phyloP scores from a whole-genome alignment of 106 monocot species.

The Amphibolis antarctica region DNA sequence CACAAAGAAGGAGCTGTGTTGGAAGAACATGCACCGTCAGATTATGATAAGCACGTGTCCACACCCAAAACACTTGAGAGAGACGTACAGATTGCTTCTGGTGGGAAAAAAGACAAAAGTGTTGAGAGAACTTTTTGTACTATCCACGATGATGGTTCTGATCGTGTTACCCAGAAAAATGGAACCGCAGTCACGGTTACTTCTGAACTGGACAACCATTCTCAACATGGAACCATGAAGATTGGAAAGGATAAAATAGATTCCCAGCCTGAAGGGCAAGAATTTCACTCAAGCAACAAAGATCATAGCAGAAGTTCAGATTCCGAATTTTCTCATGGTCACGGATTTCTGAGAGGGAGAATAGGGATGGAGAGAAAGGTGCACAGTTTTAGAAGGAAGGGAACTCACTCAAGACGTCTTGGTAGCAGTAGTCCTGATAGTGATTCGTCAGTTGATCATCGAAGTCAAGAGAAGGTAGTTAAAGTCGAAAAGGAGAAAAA shows the following conservation, averaged over 20 bases:
- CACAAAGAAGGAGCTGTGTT: neutral
- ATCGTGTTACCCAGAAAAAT: neutral
- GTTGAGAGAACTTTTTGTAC: neutral
- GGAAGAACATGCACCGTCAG: slow-evolving; percentile 3
- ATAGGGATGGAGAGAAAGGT: neutral
- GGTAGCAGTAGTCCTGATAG: slow-evolving; percentile 18
- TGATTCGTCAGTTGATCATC: slow-evolving; percentile 10
- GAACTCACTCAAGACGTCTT: slow-evolving; percentile 20
- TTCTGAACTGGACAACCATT: neutral
- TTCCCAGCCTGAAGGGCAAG: slow-evolving; percentile 8
- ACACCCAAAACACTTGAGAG: neutral
- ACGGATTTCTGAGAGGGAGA: neutral
- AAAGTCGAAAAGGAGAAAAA: neutral
- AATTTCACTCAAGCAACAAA: slow-evolving; percentile 11
- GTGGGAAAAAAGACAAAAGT: neutral
- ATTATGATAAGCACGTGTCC: neutral
- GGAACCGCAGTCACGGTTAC: neutral
- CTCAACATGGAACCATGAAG: neutral
- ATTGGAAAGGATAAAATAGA: slow-evolving; percentile 8
- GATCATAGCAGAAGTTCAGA: slow-evolving; percentile 16
- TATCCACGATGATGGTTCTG: slow-evolving; percentile 6
- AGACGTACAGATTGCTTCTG: neutral
- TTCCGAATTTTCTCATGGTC: slow-evolving; percentile 11
- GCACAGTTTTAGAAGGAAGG: slow-evolving; percentile 15
- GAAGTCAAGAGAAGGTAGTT: neutral